Evolutionary conservation across 257 asterid species (phyloP), one percentile per base, ranked within the genome.

Genomic region (Fraxinus pennsylvanica): DNA sequence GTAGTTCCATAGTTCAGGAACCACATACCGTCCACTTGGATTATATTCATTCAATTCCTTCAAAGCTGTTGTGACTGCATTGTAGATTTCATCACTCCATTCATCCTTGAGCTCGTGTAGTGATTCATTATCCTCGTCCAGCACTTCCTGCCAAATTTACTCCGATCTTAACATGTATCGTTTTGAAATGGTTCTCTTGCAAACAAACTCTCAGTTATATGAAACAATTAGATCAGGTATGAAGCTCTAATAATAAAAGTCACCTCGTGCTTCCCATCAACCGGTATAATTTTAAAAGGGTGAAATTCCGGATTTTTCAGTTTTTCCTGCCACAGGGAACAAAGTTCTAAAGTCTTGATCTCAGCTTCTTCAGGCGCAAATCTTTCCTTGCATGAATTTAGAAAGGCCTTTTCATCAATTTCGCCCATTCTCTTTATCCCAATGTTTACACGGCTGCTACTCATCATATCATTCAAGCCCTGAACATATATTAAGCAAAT

Each of bases 341-440:
- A 84, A 29, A 86, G 74, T 74, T 88, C 86, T 6, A 77, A 6
- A 66, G 97, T 87, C 86, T 91, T 85, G 69, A 83, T 68, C 0
- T 88, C 92, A 45, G 87, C 91, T 74, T 92, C 97, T 33, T 84
- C 88, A 3, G 71, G 29, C n/a, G 92, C 68, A 61, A 71, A 92
- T 69, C 78, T 87, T 74, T 39, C 36, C 81, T 89, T 90, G 88
- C 97, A 91, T 21, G 81, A 84, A 27, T 57, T 83, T 80, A 80
- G 85, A 72, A 92, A 90, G 68, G 89, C 75, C 87, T 90, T 88
- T 27, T 79, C 81, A 66, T 94, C 94, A 36, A 92, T 82, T 68
- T 91, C 98, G 1, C 97, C 97, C 96, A 91, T 92, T 72, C 97
- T 85, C 82, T 89, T 92, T 38, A 94, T 82, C 76, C 97, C 96